phyloP scores from a whole-genome alignment of 768 basidiomycete genomes.

The Termitomyces sp. region DNA sequence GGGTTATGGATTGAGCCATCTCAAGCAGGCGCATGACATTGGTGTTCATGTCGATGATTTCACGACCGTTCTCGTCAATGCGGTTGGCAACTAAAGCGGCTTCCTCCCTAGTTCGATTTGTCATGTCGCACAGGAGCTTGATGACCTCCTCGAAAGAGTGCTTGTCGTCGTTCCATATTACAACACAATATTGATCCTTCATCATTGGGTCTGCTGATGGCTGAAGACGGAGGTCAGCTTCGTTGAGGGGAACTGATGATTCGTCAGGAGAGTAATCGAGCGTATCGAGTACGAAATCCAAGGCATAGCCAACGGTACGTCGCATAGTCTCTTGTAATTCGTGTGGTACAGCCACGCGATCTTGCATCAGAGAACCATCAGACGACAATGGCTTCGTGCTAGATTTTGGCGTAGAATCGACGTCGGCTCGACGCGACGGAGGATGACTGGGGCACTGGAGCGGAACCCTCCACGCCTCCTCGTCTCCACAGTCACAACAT shows the following conservation, averaged over 20 bases:
- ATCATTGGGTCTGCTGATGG: constrained; percentile 75
- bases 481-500: constrained; percentile 94
- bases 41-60: constrained; percentile 74
- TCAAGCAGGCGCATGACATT: constrained; percentile 57
- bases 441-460: constrained; percentile 78
- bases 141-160: constrained; percentile 91
- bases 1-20: constrained; percentile 71
- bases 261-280: constrained; percentile 83
- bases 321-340: constrained; percentile 74
- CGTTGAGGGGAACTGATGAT: constrained; percentile 57
- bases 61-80: constrained; percentile 79
- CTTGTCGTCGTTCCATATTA: constrained; percentile 97
- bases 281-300: constrained; percentile 83
- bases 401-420: constrained; percentile 38
- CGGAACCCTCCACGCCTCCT: constrained; percentile 75
- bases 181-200: constrained; percentile 75
- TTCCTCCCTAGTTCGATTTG: constrained; percentile 49
- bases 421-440: constrained; percentile 28
- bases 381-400: constrained; percentile 37
- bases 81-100: constrained; percentile 51
- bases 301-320: constrained; percentile 67
- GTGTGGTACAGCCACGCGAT: constrained; percentile 52
- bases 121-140: constrained; percentile 60
- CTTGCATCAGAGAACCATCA: constrained; percentile 57
- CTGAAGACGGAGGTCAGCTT: constrained; percentile 69